These are phyloP conservation scores for Pelargonium fulgidum DNA, from an alignment of 441 rosid genomes.

Conservation along the genomic window DNA sequence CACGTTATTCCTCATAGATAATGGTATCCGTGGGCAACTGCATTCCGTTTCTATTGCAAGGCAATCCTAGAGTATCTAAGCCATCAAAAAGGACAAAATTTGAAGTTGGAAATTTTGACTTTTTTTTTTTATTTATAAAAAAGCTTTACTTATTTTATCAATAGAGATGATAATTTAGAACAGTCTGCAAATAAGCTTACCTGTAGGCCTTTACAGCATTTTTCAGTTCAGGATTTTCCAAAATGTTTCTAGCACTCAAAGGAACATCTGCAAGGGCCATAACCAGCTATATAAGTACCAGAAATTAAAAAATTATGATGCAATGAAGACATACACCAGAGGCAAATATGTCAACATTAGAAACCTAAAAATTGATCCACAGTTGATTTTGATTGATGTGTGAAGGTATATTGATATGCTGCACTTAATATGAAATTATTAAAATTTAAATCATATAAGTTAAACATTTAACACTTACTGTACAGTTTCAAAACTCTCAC, in stretches of 20 bases:
- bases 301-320: slow-evolving; percentile 4
- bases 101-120: not conserved
- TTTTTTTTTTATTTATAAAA: not conserved
- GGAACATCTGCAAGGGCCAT: slow-evolving; percentile 54
- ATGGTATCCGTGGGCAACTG: not conserved
- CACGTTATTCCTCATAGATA: not conserved
- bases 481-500: slow-evolving; percentile 70
- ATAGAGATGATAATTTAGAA: no score
- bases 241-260: slow-evolving; percentile 72
- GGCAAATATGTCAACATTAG: no score
- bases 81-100: not conserved
- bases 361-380: no score
- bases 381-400: no score
- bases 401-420: no score
- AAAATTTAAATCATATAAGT: not conserved
- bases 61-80: not conserved
- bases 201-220: slow-evolving; percentile 80
- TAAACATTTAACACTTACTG: slow-evolving; percentile 39
- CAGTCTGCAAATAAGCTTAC: slow-evolving; percentile 25
- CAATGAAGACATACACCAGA: slow-evolving; percentile 1
- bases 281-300: slow-evolving; percentile 9
- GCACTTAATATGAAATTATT: no score
- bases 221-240: slow-evolving; percentile 80
- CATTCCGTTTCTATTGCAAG: not conserved
- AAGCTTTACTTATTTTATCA: no score